These are phyloP conservation scores for Galerina marginata DNA, from an alignment of 768 basidiomycete genomes.

Conservation along the genomic window DNA sequence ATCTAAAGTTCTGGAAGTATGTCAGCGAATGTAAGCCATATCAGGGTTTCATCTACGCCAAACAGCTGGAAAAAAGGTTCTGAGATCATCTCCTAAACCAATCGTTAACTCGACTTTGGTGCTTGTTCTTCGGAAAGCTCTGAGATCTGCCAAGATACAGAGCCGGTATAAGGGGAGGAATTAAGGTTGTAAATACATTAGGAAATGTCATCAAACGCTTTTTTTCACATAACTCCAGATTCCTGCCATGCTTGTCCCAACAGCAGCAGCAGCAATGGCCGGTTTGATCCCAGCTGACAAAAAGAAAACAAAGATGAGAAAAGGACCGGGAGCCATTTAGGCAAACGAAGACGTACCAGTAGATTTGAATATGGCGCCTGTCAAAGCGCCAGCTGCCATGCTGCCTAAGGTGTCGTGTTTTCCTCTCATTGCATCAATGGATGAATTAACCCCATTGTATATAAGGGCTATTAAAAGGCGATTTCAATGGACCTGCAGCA, in stretches of 20 bases:
- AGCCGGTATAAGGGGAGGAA: slow-evolving; percentile 49
- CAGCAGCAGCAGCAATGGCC: slow-evolving; percentile 84
- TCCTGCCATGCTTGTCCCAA: slow-evolving; percentile 90
- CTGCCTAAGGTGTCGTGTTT: slow-evolving; percentile 91
- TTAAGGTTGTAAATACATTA: slow-evolving; percentile 59
- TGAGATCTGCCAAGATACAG: slow-evolving; percentile 48
- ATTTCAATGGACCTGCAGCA: slow-evolving; percentile 42
- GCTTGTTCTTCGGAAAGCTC: slow-evolving; percentile 44
- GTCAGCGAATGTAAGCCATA: slow-evolving; percentile 49
- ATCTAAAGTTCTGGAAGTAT: slow-evolving; percentile 54
- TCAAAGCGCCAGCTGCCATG: slow-evolving; percentile 90
- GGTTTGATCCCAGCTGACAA: slow-evolving; percentile 88
- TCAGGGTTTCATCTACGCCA: slow-evolving; percentile 51
- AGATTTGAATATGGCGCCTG: slow-evolving; percentile 91
- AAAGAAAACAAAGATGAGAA: slow-evolving; percentile 44
- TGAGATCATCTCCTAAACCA: slow-evolving; percentile 21
- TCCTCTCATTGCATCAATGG: slow-evolving; percentile 87
- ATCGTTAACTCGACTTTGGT: slow-evolving; percentile 24
- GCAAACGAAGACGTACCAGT: slow-evolving; percentile 71
- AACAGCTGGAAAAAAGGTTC: slow-evolving; percentile 43
- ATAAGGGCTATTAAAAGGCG: slow-evolving; percentile 74
- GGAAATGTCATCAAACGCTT: slow-evolving; percentile 67
- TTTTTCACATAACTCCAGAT: slow-evolving; percentile 95
- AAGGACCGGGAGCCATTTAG: slow-evolving; percentile 26
- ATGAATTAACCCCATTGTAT: slow-evolving; percentile 96